Base-by-base conservation (phyloP, 1,284 basidiomycete species). In the Gastroboletus turbinatus region DNA sequence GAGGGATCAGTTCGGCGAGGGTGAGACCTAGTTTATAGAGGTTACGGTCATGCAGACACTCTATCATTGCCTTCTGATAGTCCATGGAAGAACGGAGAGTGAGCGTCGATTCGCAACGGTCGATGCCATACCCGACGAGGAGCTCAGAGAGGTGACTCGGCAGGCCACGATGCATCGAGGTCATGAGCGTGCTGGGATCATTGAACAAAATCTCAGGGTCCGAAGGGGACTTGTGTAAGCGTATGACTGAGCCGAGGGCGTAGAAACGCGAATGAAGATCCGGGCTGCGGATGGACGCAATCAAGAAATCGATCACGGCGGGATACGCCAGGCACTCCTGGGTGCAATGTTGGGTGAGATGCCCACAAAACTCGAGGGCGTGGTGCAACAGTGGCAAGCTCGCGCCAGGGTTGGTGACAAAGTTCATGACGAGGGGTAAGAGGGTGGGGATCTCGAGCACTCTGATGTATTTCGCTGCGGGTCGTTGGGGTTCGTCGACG, bases 21-120 rank as follows among this genome's bases (percentile, higher is more conserved):
- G 71, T 73, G 40, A 78, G 61, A 0, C 83, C 83, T 4, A 87
- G 76, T 5, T 73, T 55, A 62, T 78, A 78, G 3, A 87, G 61
- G 64, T 87, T 76, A 36, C 68, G 70, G 62, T 81, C 76, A 46
- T 78, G 72, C 0, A 73, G 74, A 53, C 69, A 75, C 16, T 69
- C 50, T 68, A 82, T 74, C 77, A 87, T 82, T 6, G 81, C 82
- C 4, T 73, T 67, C 56, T 81, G 79, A 61, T 77, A 83, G 11
- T 81, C 80, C 3, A 44, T 29, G 7, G 73, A 58, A 8, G 76
- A 74, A 5, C 61, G 58, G 35, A 82, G 59, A 0, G 76, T 79
- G 23, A 79, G 57, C 40, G 64, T 77, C 4, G 74, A 74, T 47
- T 85, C 84, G 65, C 76, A 80, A 13, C 71, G 68, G 17, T 58